Conservation (phyloP, 805 yeast species). For the Saturnispora hagleri region DNA sequence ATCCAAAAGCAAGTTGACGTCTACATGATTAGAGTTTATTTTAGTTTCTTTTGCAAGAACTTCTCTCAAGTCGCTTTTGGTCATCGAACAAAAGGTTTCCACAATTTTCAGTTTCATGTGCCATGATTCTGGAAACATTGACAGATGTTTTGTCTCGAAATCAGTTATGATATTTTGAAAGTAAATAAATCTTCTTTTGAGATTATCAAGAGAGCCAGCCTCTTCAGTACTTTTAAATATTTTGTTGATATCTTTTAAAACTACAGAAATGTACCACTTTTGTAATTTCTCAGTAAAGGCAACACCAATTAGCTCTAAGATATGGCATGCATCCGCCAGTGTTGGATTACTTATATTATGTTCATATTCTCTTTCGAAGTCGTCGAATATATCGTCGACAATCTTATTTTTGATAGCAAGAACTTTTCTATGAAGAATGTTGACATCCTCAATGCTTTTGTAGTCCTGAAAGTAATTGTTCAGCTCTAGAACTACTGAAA, state of each 20-base stretch:
- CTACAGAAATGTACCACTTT: conserved; percentile 63
- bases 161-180: conserved; percentile 63
- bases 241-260: conserved; percentile 61
- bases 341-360: conserved; percentile 29
- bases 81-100: conserved; percentile 53
- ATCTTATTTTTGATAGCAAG: conserved; percentile 50
- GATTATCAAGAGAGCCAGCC: conserved; percentile 89
- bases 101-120: conserved; percentile 54
- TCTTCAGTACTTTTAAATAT: conserved; percentile 79
- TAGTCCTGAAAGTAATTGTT: conserved; percentile 67
- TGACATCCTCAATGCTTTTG: conserved; percentile 75
- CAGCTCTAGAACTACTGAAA: conserved; percentile 67
- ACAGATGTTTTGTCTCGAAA: conserved; percentile 38
- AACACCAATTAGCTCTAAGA: conserved; percentile 55
- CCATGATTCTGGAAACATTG: conserved; percentile 67
- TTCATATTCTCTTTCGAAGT: conserved; percentile 48
- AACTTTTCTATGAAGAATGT: conserved; percentile 51
- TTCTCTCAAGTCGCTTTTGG: conserved; percentile 55
- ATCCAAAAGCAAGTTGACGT: conserved; percentile 57
- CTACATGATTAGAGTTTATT: conserved; percentile 27
- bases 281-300: conserved; percentile 51
- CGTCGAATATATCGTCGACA: conserved; percentile 61
- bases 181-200: conserved; percentile 72
- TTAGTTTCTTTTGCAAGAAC: conserved; percentile 37
- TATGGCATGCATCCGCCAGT: conserved; percentile 56